Conservation (phyloP, 176 grass and related monocot species). For the Echinochloa phyllopogon region DNA sequence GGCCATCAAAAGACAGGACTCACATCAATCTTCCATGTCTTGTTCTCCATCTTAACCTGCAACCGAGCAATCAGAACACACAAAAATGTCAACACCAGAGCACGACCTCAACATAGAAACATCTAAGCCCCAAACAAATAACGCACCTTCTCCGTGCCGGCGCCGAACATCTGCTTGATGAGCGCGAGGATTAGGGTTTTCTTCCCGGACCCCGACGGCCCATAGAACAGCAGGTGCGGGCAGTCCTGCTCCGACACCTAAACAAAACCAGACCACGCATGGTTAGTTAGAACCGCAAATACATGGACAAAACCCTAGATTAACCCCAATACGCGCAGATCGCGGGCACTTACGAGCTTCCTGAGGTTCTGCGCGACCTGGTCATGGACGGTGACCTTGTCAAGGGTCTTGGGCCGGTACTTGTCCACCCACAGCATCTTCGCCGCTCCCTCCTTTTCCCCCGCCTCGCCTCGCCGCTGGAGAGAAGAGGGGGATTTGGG, state of each 20-base stretch:
- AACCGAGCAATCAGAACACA: conserved; percentile 3
- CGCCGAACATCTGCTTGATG: conserved; percentile 92
- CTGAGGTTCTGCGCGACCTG: conserved; percentile 80
- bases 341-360: conserved; percentile 67
- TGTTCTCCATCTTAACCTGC: conserved; percentile 99
- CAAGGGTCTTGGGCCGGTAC: conserved; percentile 91
- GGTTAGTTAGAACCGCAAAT: not conserved
- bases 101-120: not conserved
- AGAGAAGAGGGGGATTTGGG: conserved; percentile 13
- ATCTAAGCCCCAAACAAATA: not conserved
- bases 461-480: not conserved
- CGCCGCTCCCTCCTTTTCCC: not conserved
- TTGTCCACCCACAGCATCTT: conserved; percentile 99
- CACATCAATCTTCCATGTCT: conserved; percentile 96
- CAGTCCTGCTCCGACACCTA: conserved; percentile 97
- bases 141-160: conserved; percentile 71
- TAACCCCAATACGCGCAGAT: not conserved
- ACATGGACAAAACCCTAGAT: conserved; percentile 46
- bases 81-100: conserved; percentile 21
- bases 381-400: conserved; percentile 86
- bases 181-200: conserved; percentile 99
- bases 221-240: conserved; percentile 97
- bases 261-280: not conserved
- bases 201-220: conserved; percentile 86
- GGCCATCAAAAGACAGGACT: conserved; percentile 26